Conservation (phyloP, 495 filamentous ascomycete species). For the Margaritispora aquatica region DNA sequence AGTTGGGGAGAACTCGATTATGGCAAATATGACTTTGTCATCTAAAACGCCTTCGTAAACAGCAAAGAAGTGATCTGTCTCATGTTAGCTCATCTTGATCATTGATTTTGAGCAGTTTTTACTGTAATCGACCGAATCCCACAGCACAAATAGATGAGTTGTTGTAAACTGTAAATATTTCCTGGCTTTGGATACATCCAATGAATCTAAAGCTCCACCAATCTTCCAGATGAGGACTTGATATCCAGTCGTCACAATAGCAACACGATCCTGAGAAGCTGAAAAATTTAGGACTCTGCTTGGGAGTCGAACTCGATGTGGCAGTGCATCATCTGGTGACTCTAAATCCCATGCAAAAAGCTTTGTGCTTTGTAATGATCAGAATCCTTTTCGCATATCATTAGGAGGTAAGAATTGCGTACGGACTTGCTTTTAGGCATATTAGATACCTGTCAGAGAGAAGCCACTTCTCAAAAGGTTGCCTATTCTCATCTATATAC, state of each 20-base stretch:
- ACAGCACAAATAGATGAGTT: background rate
- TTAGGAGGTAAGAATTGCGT: background rate
- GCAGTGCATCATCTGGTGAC: background rate
- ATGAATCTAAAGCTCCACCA: conserved; percentile 7
- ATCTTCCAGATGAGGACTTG: conserved; percentile 17
- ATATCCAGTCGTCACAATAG: conserved; percentile 8
- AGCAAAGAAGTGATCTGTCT: background rate
- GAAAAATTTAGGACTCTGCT: background rate
- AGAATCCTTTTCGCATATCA: background rate
- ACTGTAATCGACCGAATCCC: background rate
- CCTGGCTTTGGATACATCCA: background rate
- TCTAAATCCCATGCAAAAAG: background rate
- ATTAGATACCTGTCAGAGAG: conserved; percentile 17
- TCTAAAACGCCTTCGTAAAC: background rate
- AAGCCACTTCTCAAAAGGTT: conserved; percentile 1
- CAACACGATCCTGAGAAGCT: conserved; percentile 5
- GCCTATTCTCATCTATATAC: conserved; percentile 10
- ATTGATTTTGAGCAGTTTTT: no score
- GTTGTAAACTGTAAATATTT: background rate
- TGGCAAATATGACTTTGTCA: background rate
- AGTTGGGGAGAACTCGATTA: background rate
- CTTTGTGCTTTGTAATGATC: background rate
- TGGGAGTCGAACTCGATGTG: conserved; percentile 10
- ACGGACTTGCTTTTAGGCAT: conserved; percentile 1
- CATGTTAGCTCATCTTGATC: background rate